Evolutionary conservation across 2,329 filamentous ascomycete species (phyloP).

Genomic region (Talaromyces amestolkiae): DNA sequence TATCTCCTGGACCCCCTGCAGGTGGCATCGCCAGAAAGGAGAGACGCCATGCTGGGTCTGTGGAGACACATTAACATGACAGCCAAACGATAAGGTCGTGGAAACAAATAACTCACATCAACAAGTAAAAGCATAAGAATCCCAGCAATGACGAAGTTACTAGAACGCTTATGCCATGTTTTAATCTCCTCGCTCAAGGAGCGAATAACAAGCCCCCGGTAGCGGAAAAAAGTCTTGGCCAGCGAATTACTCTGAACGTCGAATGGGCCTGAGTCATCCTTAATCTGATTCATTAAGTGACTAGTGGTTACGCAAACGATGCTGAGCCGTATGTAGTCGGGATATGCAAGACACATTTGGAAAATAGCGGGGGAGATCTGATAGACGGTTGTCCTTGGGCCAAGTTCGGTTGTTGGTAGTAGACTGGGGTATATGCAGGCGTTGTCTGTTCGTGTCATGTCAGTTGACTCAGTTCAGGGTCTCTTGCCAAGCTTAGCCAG

Average conservation of each 20-base stretch:
- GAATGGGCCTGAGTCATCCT: constrained; percentile 12
- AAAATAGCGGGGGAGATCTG: constrained; percentile 25
- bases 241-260: constrained; percentile 20
- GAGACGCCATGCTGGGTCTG: constrained; percentile 33
- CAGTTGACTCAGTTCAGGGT: neutral
- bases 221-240: constrained; percentile 28
- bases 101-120: neutral
- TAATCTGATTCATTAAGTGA: constrained; percentile 34
- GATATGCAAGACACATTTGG: constrained; percentile 21
- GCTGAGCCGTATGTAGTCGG: constrained; percentile 31
- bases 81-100: too few relatives aligned
- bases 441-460: constrained; percentile 27
- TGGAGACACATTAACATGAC: neutral
- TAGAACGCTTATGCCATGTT: constrained; percentile 21
- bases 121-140: neutral
- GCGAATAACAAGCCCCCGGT: constrained; percentile 33
- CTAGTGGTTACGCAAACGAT: constrained; percentile 35
- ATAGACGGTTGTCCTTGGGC: constrained; percentile 28
- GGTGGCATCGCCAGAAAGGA: constrained; percentile 36
- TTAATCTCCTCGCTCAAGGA: constrained; percentile 31
- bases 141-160: constrained; percentile 33
- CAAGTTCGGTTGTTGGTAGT: constrained; percentile 24
- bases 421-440: constrained; percentile 33
- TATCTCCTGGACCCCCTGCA: constrained; percentile 34
- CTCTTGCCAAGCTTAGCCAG: neutral